Percentiles rank a stretch among this genome's conserved stretches.
These are phyloP conservation scores for Suhomyces panamericanus DNA, from an alignment of 1,139 yeast genomes.

Conservation along the genomic window DNA sequence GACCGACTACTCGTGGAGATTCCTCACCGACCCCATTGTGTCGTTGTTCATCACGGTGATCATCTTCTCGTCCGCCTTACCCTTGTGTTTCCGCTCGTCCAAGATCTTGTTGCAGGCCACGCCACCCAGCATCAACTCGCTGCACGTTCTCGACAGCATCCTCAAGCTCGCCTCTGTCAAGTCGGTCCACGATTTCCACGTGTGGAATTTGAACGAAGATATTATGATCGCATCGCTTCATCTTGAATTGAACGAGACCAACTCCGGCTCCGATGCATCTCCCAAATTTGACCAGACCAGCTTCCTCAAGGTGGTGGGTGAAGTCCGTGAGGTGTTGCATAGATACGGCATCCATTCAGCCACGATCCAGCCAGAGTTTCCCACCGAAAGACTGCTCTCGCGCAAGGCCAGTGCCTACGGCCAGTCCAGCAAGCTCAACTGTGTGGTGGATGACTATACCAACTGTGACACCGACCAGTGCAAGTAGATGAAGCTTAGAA, in stretches of 20 bases:
- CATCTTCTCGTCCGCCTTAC: conserved; percentile 88
- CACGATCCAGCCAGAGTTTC: conserved; percentile 90
- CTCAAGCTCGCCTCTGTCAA: conserved; percentile 67
- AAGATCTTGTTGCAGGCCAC: conserved; percentile 91
- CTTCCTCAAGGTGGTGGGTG: conserved; percentile 70
- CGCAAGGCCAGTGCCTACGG: conserved; percentile 32
- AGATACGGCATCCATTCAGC: conserved; percentile 88
- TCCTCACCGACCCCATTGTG: conserved; percentile 79
- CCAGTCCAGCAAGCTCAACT: conserved; percentile 31
- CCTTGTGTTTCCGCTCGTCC: conserved; percentile 83
- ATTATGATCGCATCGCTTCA: conserved; percentile 87
- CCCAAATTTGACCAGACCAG: conserved; percentile 35
- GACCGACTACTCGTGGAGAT: conserved; percentile 86
- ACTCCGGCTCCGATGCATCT: conserved; percentile 5
- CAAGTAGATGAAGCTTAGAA: conserved; percentile 5
- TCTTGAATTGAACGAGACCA: conserved; percentile 62
- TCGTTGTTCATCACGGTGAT: conserved; percentile 84
- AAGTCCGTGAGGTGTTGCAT: conserved; percentile 78
- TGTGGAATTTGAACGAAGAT: conserved; percentile 93
- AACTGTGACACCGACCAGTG: conserved; percentile 39
- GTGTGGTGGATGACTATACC: conserved; percentile 38
- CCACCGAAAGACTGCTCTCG: conserved; percentile 1
- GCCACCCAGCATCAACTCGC: conserved; percentile 77
- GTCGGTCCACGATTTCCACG: conserved; percentile 92
- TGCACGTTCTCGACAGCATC: conserved; percentile 69